A percentile compares a stretch with the other conserved stretches of the same genome.
These are phyloP conservation scores for Cordyceps cateniannulata DNA, from an alignment of 2,329 filamentous ascomycete species.

Conservation along the genomic window DNA sequence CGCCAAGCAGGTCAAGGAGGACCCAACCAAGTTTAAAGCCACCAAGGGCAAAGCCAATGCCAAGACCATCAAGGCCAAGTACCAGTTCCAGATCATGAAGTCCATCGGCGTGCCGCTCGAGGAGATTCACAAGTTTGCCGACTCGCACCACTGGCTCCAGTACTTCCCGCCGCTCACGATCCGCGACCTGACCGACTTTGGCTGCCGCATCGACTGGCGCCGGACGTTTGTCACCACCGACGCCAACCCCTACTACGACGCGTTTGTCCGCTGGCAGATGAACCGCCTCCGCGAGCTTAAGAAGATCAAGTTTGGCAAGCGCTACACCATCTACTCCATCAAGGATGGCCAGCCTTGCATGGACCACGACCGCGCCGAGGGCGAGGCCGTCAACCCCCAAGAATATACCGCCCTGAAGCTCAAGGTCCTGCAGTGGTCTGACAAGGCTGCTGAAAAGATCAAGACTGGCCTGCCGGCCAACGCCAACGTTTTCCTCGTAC, in stretches of 20 bases:
- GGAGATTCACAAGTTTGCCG: constrained; percentile 89
- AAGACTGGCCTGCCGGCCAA: constrained; percentile 71
- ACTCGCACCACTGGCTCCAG: constrained; percentile 85
- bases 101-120: constrained; percentile 79
- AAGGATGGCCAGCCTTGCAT: constrained; percentile 41
- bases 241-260: constrained; percentile 93
- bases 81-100: constrained; percentile 93
- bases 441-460: constrained; percentile 63
- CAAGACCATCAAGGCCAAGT: constrained; percentile 90
- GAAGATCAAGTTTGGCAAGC: constrained; percentile 90
- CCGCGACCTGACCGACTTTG: constrained; percentile 74
- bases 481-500: constrained; percentile 80
- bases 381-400: constrained; percentile 60
- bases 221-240: constrained; percentile 91
- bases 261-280: constrained; percentile 97
- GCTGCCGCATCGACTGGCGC: constrained; percentile 87
- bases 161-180: constrained; percentile 64
- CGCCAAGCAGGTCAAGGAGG: constrained; percentile 65
- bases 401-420: constrained; percentile 93
- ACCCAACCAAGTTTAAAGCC: constrained; percentile 83
- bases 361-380: constrained; percentile 41
- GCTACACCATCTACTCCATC: constrained; percentile 78
- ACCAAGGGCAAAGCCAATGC: constrained; percentile 89
- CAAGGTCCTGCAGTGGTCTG: constrained; percentile 83
- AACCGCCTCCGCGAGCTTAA: constrained; percentile 79